Evolutionary conservation across 1,139 yeast species (phyloP).

Genomic region (Lodderomyces orthopsilosis): DNA sequence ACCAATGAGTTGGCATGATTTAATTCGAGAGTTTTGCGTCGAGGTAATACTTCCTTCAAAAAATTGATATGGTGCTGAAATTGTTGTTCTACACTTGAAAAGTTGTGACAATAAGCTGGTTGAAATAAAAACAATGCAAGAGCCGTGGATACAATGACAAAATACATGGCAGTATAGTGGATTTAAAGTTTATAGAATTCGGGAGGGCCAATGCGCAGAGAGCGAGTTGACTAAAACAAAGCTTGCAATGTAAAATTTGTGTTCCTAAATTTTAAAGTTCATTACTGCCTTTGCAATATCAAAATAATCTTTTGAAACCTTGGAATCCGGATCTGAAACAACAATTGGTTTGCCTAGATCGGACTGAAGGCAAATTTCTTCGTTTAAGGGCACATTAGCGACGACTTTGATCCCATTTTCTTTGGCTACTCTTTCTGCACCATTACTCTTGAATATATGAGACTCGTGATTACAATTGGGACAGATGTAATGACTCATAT

Average conservation of each 20-base stretch:
- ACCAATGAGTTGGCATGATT: slow-evolving; percentile 8
- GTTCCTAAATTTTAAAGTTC: slow-evolving; percentile 8
- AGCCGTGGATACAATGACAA: background rate
- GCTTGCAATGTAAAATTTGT: too few species aligned
- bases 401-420: slow-evolving; percentile 49
- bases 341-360: slow-evolving; percentile 68
- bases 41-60: slow-evolving; percentile 9
- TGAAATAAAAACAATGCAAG: slow-evolving; percentile 1
- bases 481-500: slow-evolving; percentile 76
- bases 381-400: slow-evolving; percentile 68
- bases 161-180: background rate
- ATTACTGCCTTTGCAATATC: slow-evolving; percentile 39
- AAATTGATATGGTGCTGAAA: slow-evolving; percentile 10
- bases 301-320: slow-evolving; percentile 37
- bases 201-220: too few species aligned
- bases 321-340: slow-evolving; percentile 40
- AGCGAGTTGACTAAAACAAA: too few species aligned
- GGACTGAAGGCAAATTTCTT: slow-evolving; percentile 57
- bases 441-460: slow-evolving; percentile 72
- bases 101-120: background rate
- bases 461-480: slow-evolving; percentile 74
- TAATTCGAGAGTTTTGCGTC: slow-evolving; percentile 8
- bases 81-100: background rate
- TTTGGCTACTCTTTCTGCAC: slow-evolving; percentile 58
- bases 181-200: background rate